A percentile compares a stretch with the other conserved stretches of the same genome.
phyloP scores from a whole-genome alignment of 345 rosid species.

The Gossypium thurberi region DNA sequence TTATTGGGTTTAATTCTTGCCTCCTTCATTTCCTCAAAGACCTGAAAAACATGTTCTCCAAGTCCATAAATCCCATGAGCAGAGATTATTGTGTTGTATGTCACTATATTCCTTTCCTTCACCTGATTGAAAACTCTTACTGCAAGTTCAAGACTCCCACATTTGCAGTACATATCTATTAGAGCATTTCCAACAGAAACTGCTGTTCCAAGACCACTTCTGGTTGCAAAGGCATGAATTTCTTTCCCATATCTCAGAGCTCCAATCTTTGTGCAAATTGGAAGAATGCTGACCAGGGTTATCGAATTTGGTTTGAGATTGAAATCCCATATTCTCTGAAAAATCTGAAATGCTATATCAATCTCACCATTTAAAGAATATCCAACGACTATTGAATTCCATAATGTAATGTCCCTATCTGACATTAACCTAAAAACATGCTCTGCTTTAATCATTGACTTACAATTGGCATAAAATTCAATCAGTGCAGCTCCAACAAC shows the following conservation, averaged over 20 bases:
- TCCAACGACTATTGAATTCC: conserved; percentile 51
- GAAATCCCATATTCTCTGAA: conserved; percentile 30
- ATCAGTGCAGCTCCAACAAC: conserved; percentile 41
- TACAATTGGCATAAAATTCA: conserved; percentile 51
- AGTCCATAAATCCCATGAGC: conserved; percentile 45
- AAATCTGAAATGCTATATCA: conserved; percentile 26
- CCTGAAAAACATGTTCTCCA: conserved; percentile 23
- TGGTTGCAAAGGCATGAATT: conserved; percentile 43
- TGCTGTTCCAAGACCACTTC: conserved; percentile 24
- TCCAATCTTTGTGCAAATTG: conserved; percentile 38
- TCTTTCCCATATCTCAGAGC: conserved; percentile 39
- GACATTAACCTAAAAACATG: conserved; percentile 26
- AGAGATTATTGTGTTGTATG: conserved; percentile 47
- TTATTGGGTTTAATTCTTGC: conserved; percentile 32
- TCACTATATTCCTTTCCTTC: conserved; percentile 32
- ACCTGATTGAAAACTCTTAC: conserved; percentile 27
- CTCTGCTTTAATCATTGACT: conserved; percentile 35
- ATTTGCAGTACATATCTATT: conserved; percentile 49
- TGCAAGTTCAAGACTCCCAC: conserved; percentile 41
- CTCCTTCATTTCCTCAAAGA: conserved; percentile 39
- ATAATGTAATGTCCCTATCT: conserved; percentile 30
- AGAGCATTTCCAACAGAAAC: conserved; percentile 38
- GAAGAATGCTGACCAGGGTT: conserved; percentile 40
- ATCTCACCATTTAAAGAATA: conserved; percentile 34
- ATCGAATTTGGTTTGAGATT: conserved; percentile 32